Conservation (phyloP, 257 asterid genomes). For the Lycium barbarum region DNA sequence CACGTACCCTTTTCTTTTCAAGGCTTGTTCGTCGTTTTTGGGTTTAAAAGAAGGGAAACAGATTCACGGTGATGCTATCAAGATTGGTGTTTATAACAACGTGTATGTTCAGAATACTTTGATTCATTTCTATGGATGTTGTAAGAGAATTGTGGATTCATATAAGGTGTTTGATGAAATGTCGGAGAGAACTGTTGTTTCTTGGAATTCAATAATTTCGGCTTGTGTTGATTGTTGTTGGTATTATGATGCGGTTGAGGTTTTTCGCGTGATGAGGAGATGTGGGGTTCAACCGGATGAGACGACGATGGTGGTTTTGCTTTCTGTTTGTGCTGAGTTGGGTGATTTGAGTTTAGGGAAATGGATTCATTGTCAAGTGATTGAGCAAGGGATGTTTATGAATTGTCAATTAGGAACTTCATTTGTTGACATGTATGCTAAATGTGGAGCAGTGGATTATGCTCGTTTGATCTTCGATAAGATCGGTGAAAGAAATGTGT, state of each 20-base stretch:
- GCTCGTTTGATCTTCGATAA: constrained; percentile 59
- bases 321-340: constrained; percentile 65
- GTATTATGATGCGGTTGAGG: constrained; percentile 51
- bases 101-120: constrained; percentile 72
- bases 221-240: constrained; percentile 57
- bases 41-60: constrained; percentile 65
- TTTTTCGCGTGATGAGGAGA: constrained; percentile 56
- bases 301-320: constrained; percentile 76
- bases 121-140: constrained; percentile 62
- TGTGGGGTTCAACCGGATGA: constrained; percentile 55
- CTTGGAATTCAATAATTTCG: constrained; percentile 81
- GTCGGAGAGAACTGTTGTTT: constrained; percentile 58
- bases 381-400: constrained; percentile 54
- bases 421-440: constrained; percentile 82
- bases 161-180: constrained; percentile 69
- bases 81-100: constrained; percentile 58
- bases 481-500: constrained; percentile 60
- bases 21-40: constrained; percentile 59
- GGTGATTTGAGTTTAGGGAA: constrained; percentile 74
- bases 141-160: constrained; percentile 58
- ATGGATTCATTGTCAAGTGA: constrained; percentile 72
- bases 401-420: constrained; percentile 73
- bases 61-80: constrained; percentile 66
- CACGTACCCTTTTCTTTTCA: constrained; percentile 72
- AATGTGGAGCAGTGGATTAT: constrained; percentile 60